Evolutionary conservation across 164 flowering plant species (phyloP), one percentile per base, ranked within the genome.

Genomic region (Malania oleifera): DNA sequence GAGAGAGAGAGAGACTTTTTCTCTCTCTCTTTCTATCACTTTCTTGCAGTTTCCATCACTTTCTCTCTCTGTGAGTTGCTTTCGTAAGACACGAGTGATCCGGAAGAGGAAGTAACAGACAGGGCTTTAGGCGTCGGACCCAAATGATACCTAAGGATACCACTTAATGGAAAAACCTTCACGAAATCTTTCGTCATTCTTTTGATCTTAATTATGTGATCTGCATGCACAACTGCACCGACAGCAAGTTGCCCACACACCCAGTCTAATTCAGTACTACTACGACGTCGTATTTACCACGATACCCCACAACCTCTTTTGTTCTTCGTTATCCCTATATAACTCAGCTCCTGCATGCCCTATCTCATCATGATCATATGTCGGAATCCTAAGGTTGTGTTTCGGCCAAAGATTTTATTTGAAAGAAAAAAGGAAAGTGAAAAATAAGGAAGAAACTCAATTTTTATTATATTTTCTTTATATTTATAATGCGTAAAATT

Each of bases 141-240:
- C 15, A 54, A 68, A 56, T 63, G 52, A 51, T 54, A 69, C 69
- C 74, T 67, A 64, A 64, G 75, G 49, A 22, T 18, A 45, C 68
- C 71, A 59, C 23, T 54, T 63, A 40, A 28, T 20, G 13, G 80
- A 71, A 69, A 84, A 70, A 0, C 5, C 41, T 60, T 67, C 65
- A 63, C 52, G 54, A 48, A 49, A 17, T 48, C 64, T 78, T 73
- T 69, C 76, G 75, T 79, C 80, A 80, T 79, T 68, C 55, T 60
- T n/a, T 70, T 47, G 56, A 64, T 60, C 23, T 54, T 47, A 28
- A 54, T 49, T 54, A 15, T 23, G 26, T 31, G 28, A 52, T 51
- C 31, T 65, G 51, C 35, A 40, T 35, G 29, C n/a, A 26, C 41
- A 25, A 3, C 13, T 9, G 48, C 61, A 72, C 71, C 63, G 39